Evolutionary conservation across 2,329 filamentous ascomycete genomes (phyloP).

Genomic region (Penicillium sp.): DNA sequence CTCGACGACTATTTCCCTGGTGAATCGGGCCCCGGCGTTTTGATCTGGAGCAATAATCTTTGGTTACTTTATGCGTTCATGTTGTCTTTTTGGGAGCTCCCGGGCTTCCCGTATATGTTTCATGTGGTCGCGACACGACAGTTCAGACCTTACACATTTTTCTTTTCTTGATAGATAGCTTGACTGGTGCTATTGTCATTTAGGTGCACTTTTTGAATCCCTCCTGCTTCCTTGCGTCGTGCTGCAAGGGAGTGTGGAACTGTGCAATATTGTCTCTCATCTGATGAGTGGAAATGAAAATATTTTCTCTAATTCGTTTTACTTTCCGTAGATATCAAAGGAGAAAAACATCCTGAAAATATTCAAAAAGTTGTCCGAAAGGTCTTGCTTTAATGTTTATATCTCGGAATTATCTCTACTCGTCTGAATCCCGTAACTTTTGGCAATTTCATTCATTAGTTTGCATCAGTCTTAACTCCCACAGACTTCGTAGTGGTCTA

Average conservation of each 20-base stretch:
- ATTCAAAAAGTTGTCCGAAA: no score
- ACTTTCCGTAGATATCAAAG: neutral
- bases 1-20: conserved; percentile 10
- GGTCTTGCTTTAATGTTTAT: no score
- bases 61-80: conserved; percentile 15
- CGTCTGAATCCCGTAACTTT: no score
- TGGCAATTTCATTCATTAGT: no score
- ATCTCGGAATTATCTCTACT: no score
- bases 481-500: no score
- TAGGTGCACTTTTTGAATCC: conserved; percentile 13
- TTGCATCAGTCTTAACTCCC: no score
- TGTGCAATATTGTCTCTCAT: conserved; percentile 10
- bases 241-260: conserved; percentile 10
- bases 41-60: conserved; percentile 28
- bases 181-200: conserved; percentile 18
- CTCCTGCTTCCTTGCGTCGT: conserved; percentile 2
- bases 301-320: neutral
- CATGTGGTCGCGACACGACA: conserved; percentile 1
- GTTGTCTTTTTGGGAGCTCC: conserved; percentile 12
- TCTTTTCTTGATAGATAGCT: conserved; percentile 22
- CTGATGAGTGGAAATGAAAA: neutral
- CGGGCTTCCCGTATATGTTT: conserved; percentile 5
- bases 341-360: no score
- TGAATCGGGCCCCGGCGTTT: conserved; percentile 25
- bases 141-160: conserved; percentile 4